These are phyloP conservation scores for Gastrolobium villosum DNA, from an alignment of 306 rosid genomes.

Conservation along the genomic window DNA sequence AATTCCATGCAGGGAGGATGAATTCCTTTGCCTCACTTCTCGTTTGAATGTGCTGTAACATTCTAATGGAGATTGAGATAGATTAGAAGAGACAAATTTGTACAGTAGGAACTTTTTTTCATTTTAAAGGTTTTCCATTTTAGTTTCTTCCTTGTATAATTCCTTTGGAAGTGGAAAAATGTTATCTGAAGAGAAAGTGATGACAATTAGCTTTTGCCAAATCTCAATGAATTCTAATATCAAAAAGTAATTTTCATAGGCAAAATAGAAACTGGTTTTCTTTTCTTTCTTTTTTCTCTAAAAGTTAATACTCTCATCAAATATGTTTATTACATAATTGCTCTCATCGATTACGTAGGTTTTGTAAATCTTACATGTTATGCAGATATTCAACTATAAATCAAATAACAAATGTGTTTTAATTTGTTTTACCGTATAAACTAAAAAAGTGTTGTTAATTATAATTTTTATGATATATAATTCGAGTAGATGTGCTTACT, in stretches of 20 bases:
- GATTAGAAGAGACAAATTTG: conserved; percentile 39
- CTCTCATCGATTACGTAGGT: background rate
- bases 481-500: background rate
- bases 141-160: background rate
- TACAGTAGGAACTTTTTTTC: conserved; percentile 4
- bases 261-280: too few relatives aligned
- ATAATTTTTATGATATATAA: background rate
- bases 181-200: background rate
- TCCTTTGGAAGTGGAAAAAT: background rate
- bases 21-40: conserved; percentile 48
- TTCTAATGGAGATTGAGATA: conserved; percentile 19
- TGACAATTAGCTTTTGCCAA: background rate
- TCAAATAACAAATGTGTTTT: background rate
- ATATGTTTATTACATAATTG: too few relatives aligned
- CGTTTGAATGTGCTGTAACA: conserved; percentile 27
- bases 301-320: too few relatives aligned
- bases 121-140: background rate
- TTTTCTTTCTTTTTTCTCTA: too few relatives aligned
- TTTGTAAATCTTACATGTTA: background rate
- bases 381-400: background rate
- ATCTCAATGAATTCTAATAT: conserved; percentile 3
- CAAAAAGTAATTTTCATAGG: background rate
- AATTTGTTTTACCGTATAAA: background rate
- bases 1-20: conserved; percentile 52
- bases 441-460: background rate